Percentiles rank a stretch among this genome's conserved stretches.
Evolutionary conservation across 495 filamentous ascomycete genomes (phyloP).

Genomic region (Aspergillus sparsus): DNA sequence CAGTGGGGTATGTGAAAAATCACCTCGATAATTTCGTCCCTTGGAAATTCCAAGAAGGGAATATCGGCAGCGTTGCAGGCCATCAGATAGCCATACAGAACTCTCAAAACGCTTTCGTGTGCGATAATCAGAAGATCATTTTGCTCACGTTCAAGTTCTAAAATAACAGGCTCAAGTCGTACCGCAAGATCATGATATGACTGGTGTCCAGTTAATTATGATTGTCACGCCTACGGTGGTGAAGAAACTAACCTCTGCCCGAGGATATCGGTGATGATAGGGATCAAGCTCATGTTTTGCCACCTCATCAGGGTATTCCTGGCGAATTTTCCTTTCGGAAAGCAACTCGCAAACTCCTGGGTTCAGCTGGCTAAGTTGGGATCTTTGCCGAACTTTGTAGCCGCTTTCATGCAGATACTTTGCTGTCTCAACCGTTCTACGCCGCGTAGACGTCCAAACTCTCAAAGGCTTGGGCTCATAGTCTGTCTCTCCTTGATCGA

Average conservation of each 20-base stretch:
- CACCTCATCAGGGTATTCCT: slow-evolving; percentile 84
- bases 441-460: slow-evolving; percentile 92
- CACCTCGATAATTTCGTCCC: slow-evolving; percentile 95
- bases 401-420: slow-evolving; percentile 73
- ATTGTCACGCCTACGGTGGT: neutral
- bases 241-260: slow-evolving; percentile 74
- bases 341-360: slow-evolving; percentile 94
- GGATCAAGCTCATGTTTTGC: slow-evolving; percentile 91
- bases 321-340: slow-evolving; percentile 74
- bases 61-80: slow-evolving; percentile 97
- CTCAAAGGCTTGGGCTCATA: slow-evolving; percentile 75
- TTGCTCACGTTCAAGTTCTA: slow-evolving; percentile 95
- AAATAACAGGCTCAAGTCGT: slow-evolving; percentile 96
- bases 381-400: slow-evolving; percentile 83
- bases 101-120: slow-evolving; percentile 93
- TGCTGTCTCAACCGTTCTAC: slow-evolving; percentile 88
- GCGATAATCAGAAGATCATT: slow-evolving; percentile 97
- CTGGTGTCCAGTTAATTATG: slow-evolving; percentile 42
- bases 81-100: slow-evolving; percentile 98
- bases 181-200: slow-evolving; percentile 98
- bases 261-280: slow-evolving; percentile 94
- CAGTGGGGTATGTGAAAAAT: slow-evolving; percentile 11
- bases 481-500: slow-evolving; percentile 66
- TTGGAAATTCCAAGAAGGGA: slow-evolving; percentile 88
- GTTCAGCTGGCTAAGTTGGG: slow-evolving; percentile 95